Conservation (phyloP, 495 filamentous ascomycete genomes). For the Pyrenula aspistea region DNA sequence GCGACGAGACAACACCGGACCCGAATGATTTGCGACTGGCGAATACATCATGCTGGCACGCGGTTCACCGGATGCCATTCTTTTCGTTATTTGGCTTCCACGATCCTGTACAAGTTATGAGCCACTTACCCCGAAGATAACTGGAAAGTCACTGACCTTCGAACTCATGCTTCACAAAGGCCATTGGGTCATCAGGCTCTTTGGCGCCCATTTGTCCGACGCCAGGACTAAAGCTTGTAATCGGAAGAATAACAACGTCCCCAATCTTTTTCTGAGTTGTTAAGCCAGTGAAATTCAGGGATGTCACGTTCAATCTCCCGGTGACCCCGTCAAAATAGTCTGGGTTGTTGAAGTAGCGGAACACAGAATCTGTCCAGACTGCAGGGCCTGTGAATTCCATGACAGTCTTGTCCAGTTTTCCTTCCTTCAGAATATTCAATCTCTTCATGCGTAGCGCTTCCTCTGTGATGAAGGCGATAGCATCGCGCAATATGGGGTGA, state of each 20-base stretch:
- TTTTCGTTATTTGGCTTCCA: not conserved
- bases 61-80: not conserved
- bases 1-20: too few species aligned
- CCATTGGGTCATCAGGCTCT: constrained; percentile 87
- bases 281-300: constrained; percentile 82
- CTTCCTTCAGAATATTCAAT: constrained; percentile 47
- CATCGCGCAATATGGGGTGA: constrained; percentile 79
- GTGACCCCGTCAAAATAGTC: constrained; percentile 65
- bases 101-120: too few species aligned
- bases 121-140: too few species aligned
- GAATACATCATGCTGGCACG: too few species aligned
- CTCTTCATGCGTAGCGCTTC: constrained; percentile 68
- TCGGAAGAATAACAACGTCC: constrained; percentile 86
- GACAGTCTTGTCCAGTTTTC: constrained; percentile 63
- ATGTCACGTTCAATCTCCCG: constrained; percentile 55
- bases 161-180: constrained; percentile 95
- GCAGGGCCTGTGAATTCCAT: constrained; percentile 94
- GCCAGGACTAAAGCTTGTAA: constrained; percentile 94
- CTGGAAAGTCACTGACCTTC: constrained; percentile 53
- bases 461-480: constrained; percentile 75
- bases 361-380: constrained; percentile 87
- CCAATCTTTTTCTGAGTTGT: constrained; percentile 72
- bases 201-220: constrained; percentile 90
- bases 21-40: too few species aligned
- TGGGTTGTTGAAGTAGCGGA: constrained; percentile 85